Conservation (phyloP, 768 basidiomycete species). For the Inosperma sp. region DNA sequence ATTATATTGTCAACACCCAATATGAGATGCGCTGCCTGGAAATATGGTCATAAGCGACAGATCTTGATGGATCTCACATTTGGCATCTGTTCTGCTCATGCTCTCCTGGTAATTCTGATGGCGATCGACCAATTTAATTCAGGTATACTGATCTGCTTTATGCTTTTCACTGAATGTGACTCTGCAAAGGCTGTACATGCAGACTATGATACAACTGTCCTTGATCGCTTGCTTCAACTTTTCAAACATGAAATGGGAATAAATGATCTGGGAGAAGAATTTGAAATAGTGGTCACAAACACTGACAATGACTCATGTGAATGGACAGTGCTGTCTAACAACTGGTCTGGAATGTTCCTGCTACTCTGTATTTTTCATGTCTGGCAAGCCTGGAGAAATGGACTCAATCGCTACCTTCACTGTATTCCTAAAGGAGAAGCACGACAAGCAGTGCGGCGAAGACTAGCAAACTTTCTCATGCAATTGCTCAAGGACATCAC, state of each 20-base stretch:
- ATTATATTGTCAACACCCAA: conserved; percentile 19
- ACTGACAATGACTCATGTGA: conserved; percentile 30
- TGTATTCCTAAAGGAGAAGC: conserved; percentile 23
- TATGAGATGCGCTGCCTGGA: conserved; percentile 16
- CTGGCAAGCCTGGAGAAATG: conserved; percentile 32
- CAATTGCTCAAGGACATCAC: conserved; percentile 21
- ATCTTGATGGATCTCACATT: conserved; percentile 26
- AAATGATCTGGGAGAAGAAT: conserved; percentile 19
- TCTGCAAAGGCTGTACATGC: conserved; percentile 22
- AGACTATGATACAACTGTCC: conserved; percentile 20
- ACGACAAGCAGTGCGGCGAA: conserved; percentile 14
- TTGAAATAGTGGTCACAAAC: conserved; percentile 18
- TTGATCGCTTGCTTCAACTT: conserved; percentile 15
- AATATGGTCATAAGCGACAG: conserved; percentile 22
- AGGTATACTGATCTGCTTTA: conserved; percentile 29
- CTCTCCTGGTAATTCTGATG: conserved; percentile 30
- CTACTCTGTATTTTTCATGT: conserved; percentile 34
- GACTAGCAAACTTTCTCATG: conserved; percentile 19
- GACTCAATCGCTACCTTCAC: conserved; percentile 22
- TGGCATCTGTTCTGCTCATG: conserved; percentile 18
- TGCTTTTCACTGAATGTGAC: conserved; percentile 22
- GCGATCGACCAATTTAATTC: conserved; percentile 25
- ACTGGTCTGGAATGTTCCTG: conserved; percentile 21
- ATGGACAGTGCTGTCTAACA: conserved; percentile 17
- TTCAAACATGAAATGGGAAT: conserved; percentile 15